Conservation (phyloP, 352 stramenopile species). For the Phytophthora rubi region DNA sequence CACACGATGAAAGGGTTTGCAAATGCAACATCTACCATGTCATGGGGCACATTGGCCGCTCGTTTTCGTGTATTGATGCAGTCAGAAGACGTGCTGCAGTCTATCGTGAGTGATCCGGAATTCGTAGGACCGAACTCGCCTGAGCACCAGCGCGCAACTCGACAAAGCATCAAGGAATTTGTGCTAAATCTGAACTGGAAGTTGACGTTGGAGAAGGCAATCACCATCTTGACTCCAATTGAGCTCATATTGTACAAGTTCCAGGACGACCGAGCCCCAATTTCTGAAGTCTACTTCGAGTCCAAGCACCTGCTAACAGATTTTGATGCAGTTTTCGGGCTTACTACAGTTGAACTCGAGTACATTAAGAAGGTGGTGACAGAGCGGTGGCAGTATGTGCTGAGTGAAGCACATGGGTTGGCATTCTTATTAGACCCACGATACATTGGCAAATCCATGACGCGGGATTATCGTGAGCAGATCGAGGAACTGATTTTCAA, state of each 20-base stretch:
- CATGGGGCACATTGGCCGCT: constrained; percentile 71
- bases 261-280: constrained; percentile 76
- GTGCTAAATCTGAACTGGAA: constrained; percentile 80
- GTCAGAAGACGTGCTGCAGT: constrained; percentile 74
- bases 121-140: constrained; percentile 53
- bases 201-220: constrained; percentile 79
- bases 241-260: constrained; percentile 88
- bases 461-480: constrained; percentile 79
- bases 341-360: constrained; percentile 71
- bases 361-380: constrained; percentile 88
- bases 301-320: constrained; percentile 79
- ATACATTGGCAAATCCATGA: constrained; percentile 87
- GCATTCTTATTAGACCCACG: constrained; percentile 79
- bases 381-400: constrained; percentile 75
- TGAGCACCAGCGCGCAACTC: constrained; percentile 55
- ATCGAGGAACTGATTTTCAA: constrained; percentile 88
- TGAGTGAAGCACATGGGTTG: constrained; percentile 76
- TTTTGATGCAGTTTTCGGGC: constrained; percentile 77
- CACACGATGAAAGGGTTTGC: constrained; percentile 83
- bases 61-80: constrained; percentile 75
- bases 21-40: constrained; percentile 63
- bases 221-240: constrained; percentile 81
- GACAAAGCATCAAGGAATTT: constrained; percentile 78
- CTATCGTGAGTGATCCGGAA: constrained; percentile 72
- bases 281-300: constrained; percentile 87